Evolutionary conservation across 2,329 filamentous ascomycete species (phyloP).

Genomic region (Pseudogymnoascus sp.): DNA sequence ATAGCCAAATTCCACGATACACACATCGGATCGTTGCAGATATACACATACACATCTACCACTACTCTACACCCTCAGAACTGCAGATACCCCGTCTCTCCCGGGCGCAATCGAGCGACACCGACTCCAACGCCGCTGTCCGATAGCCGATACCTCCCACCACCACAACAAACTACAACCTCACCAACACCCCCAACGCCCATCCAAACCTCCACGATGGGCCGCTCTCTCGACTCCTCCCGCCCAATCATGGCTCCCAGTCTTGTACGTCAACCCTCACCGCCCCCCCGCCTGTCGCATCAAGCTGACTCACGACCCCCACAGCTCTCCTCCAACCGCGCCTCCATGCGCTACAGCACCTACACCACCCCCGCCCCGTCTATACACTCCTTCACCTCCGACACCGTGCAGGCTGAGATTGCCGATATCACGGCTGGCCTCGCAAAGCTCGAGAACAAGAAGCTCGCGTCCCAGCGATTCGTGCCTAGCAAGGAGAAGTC

Average conservation of each 20-base stretch:
- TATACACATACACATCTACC: not conserved
- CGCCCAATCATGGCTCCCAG: conserved; percentile 48
- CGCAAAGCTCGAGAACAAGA: conserved; percentile 63
- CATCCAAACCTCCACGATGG: conserved; percentile 26
- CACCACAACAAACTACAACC: not conserved
- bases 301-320: conserved; percentile 12
- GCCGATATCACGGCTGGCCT: conserved; percentile 57
- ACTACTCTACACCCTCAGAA: not conserved
- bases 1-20: not conserved
- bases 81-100: not conserved
- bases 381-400: conserved; percentile 24
- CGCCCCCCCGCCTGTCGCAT: not conserved
- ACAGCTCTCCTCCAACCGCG: conserved; percentile 38
- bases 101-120: not conserved
- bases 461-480: conserved; percentile 60
- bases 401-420: conserved; percentile 38
- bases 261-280: conserved; percentile 31
- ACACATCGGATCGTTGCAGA: not conserved
- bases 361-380: conserved; percentile 39
- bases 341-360: conserved; percentile 46
- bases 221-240: conserved; percentile 44
- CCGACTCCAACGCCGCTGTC: not conserved
- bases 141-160: not conserved
- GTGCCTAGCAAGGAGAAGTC: conserved; percentile 58
- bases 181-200: not conserved